Evolutionary conservation across 768 basidiomycete genomes (phyloP).

Genomic region (Lentinula sp.): DNA sequence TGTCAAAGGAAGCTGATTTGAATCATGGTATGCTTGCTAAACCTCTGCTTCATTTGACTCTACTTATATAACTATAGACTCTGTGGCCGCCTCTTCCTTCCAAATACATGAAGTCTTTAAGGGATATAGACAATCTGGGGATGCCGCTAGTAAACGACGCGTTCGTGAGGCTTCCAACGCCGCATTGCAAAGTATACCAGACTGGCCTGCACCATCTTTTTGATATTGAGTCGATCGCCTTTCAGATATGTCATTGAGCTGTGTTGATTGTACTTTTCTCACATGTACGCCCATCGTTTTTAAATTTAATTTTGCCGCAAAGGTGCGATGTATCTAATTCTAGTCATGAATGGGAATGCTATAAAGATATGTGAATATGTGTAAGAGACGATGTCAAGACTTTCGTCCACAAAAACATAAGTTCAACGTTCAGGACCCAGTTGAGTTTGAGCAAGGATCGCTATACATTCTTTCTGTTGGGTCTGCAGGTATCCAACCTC

Average conservation of each 20-base stretch:
- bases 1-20: conserved; percentile 49
- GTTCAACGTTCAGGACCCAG: not conserved
- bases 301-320: not conserved
- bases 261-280: too few species aligned
- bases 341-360: not conserved
- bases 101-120: conserved; percentile 72
- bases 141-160: conserved; percentile 63
- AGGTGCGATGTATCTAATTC: not conserved
- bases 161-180: conserved; percentile 79
- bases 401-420: not conserved
- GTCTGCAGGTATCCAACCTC: conserved; percentile 73
- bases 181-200: conserved; percentile 63
- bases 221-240: conserved; percentile 12
- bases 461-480: conserved; percentile 63
- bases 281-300: not conserved
- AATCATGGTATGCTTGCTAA: conserved; percentile 37
- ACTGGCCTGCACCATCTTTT: conserved; percentile 54
- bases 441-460: conserved; percentile 41
- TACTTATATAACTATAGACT: conserved; percentile 33
- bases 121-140: conserved; percentile 71
- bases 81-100: conserved; percentile 62
- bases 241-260: not conserved
- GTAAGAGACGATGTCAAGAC: not conserved
- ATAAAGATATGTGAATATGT: conserved; percentile 1
- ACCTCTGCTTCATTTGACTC: not conserved